Conservation (phyloP, 805 yeast genomes). For the Yarrowia phangngaensis region DNA sequence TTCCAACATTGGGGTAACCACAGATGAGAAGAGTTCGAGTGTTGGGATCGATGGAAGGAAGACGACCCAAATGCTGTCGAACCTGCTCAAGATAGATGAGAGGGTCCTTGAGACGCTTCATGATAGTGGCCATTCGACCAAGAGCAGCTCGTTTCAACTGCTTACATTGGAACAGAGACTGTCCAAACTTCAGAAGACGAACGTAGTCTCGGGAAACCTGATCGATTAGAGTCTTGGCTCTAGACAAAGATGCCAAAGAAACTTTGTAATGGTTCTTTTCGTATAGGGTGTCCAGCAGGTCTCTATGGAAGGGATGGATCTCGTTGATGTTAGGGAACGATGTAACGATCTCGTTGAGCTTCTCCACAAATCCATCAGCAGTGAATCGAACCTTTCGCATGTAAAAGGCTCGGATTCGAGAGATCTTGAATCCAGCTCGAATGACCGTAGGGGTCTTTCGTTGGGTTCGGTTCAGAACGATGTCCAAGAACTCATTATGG, state of each 20-base stretch:
- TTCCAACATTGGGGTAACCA: slow-evolving; percentile 99
- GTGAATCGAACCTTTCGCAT: slow-evolving; percentile 98
- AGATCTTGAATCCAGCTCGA: slow-evolving; percentile 92
- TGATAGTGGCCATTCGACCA: slow-evolving; percentile 99
- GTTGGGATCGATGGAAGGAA: slow-evolving; percentile 97
- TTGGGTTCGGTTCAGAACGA: slow-evolving; percentile 94
- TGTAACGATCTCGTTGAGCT: slow-evolving; percentile 74
- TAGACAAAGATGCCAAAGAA: slow-evolving; percentile 87
- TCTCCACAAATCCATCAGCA: slow-evolving; percentile 92
- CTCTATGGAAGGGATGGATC: slow-evolving; percentile 97
- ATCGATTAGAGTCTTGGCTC: slow-evolving; percentile 90
- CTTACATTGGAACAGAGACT: slow-evolving; percentile 96
- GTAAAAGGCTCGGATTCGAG: slow-evolving; percentile 94
- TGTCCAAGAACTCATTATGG: slow-evolving; percentile 89
- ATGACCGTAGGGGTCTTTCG: slow-evolving; percentile 99
- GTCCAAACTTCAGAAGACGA: slow-evolving; percentile 93
- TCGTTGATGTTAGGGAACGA: slow-evolving; percentile 97
- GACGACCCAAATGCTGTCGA: slow-evolving; percentile 97
- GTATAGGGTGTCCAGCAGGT: slow-evolving; percentile 93
- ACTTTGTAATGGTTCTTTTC: slow-evolving; percentile 98
- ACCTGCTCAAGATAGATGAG: slow-evolving; percentile 93
- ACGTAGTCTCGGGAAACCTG: slow-evolving; percentile 95
- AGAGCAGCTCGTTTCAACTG: slow-evolving; percentile 97
- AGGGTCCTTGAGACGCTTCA: slow-evolving; percentile 92
- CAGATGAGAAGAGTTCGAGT: slow-evolving; percentile 95